Evolutionary conservation across 345 rosid species (phyloP), one percentile per base, ranked within the genome.

Genomic region (Eucalyptus fibrosa): DNA sequence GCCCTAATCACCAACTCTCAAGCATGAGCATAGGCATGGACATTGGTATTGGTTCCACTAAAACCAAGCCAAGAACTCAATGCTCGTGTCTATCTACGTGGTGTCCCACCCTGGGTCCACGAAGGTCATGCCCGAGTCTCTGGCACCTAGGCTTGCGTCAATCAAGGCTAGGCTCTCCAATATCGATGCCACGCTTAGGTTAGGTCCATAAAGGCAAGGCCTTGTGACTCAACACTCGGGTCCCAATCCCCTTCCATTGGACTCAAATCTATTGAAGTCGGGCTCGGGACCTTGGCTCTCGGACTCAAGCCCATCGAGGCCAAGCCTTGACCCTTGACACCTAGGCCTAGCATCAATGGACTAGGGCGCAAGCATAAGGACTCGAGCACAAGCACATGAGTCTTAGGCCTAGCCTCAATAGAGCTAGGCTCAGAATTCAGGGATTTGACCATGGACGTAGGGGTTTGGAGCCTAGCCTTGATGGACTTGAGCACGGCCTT

Each of bases 171-270:
- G 26, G 11, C 59, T 53, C 59, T 53, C 59, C 26, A 53, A 53
- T 53, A 53, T 53, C 1, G 1, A 53, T 53, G 59, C 24, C 59
- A 53, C 0, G 23, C 59, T 53, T 53, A 21, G 26, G 59, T 53
- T 53, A 53, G 59, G 59, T 53, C 24, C 24, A 53, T 19, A 53
- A 53, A 53, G 56, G 24, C 56, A 53, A 53, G 10, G 56, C 0
- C 56, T 53, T 0, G 9, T 53, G 56, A 19, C 2, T 19, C 5
- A 0, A 53, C 56, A 53, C 24, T 53, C 1, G 5, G 1, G 56
- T 53, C 56, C 2, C 0, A 8, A 0, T 53, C 24, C 56, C 56
- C 56, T 53, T 7, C 24, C 2, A 21, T 53, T 0, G 30, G 14
- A 56, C 3, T 2, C 6, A 0, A 56, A 13, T 56, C 28, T 24